Percentiles rank a stretch among this genome's conserved stretches.
phyloP scores from a whole-genome alignment of 2,329 filamentous ascomycete genomes.

The Trichoderma guizhouense region DNA sequence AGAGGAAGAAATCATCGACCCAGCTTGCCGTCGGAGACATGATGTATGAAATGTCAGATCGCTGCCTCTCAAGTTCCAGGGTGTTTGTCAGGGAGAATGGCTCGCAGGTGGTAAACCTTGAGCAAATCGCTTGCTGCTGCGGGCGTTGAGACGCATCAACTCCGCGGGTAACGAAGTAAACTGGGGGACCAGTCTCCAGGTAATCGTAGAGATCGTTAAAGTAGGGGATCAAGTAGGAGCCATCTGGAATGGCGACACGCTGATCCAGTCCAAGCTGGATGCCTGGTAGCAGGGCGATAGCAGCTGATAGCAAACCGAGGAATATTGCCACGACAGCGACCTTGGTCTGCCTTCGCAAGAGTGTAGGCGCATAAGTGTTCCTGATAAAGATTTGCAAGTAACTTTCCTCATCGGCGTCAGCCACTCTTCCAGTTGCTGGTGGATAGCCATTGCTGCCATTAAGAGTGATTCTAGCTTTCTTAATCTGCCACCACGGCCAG shows the following conservation, averaged over 20 bases:
- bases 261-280: conserved; percentile 89
- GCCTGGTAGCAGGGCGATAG: conserved; percentile 77
- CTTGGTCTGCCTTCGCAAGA: conserved; percentile 80
- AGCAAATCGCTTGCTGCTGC: conserved; percentile 84
- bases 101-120: conserved; percentile 85
- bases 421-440: conserved; percentile 55
- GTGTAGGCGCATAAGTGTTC: conserved; percentile 77
- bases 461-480: conserved; percentile 66
- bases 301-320: conserved; percentile 81
- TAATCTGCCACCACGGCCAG: conserved; percentile 82
- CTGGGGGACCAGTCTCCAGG: conserved; percentile 84
- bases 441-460: conserved; percentile 53
- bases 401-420: conserved; percentile 80
- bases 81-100: conserved; percentile 81
- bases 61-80: conserved; percentile 89
- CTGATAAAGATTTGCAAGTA: conserved; percentile 82
- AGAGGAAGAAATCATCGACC: conserved; percentile 95
- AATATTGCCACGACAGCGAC: conserved; percentile 74
- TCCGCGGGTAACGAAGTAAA: conserved; percentile 88
- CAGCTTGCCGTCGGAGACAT: conserved; percentile 86
- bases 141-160: conserved; percentile 72
- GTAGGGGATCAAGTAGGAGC: conserved; percentile 92
- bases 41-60: conserved; percentile 83
- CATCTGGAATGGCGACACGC: conserved; percentile 86
- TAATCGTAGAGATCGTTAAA: conserved; percentile 96